Evolutionary conservation across 495 filamentous ascomycete genomes (phyloP).

Genomic region (Xylaria bambusicola): DNA sequence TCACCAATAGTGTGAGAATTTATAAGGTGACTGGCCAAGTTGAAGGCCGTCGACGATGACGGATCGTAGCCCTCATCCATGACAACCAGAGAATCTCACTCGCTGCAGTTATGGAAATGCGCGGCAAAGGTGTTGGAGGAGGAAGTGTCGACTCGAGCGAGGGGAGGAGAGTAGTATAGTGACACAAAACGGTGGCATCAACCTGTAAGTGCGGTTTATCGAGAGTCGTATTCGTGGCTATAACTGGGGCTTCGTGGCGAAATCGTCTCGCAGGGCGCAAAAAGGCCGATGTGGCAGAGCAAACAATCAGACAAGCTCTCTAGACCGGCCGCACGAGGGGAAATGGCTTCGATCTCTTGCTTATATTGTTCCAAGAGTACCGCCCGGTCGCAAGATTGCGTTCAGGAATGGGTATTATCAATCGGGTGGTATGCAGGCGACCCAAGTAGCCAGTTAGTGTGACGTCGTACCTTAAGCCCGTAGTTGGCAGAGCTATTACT

Average conservation of each 20-base stretch:
- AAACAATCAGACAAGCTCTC: too few relatives aligned
- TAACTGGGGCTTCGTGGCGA: slow-evolving; percentile 5
- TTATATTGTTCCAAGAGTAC: background rate
- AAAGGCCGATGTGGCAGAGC: background rate
- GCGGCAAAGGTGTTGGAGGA: slow-evolving; percentile 2
- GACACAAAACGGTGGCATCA: slow-evolving; percentile 15
- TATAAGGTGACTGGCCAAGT: slow-evolving; percentile 30
- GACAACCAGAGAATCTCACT: background rate
- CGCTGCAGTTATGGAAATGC: background rate
- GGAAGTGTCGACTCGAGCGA: slow-evolving; percentile 9
- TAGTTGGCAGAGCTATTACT: background rate
- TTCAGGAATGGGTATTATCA: background rate
- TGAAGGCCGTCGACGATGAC: slow-evolving; percentile 24
- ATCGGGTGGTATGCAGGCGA: slow-evolving; percentile 5
- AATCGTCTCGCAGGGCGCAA: slow-evolving; percentile 8
- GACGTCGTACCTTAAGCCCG: slow-evolving; percentile 12
- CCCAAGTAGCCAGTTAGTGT: background rate
- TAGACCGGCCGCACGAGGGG: too few relatives aligned
- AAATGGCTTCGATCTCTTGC: background rate
- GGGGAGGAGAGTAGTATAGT: background rate
- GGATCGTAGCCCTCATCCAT: slow-evolving; percentile 38
- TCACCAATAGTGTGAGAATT: slow-evolving; percentile 36
- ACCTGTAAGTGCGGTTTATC: background rate
- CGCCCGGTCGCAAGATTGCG: background rate
- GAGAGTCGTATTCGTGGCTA: slow-evolving; percentile 4